Evolutionary conservation across 2,329 filamentous ascomycete species (phyloP), one percentile per base, ranked within the genome.

Genomic region (Botrytis medusae): DNA sequence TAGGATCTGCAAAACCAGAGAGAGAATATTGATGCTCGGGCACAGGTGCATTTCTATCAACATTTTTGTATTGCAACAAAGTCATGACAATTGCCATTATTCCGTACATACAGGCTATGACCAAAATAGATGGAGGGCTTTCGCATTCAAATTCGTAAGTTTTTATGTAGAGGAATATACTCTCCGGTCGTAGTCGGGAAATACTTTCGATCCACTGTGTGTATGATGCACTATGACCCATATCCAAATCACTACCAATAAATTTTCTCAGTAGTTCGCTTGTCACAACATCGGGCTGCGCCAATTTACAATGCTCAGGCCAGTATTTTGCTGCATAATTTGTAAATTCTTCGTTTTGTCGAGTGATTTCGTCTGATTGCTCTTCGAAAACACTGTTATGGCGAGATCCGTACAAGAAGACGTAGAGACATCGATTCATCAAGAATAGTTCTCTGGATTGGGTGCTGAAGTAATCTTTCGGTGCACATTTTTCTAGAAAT

Each of bases 361-460:
- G 48, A n/a, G 0, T n/a, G 1, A n/a, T 16, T 2, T n/a, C 2
- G 0, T 54, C 5, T 54, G 12, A 0, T 14, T n/a, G 48, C 25
- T 54, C 48, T n/a, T 1, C 5, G 2, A 0, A 16, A 54, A 16
- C 7, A 0, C 14, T 14, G 0, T 2, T 1, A n/a, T n/a, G 1
- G 1, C 1, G 25, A n/a, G 48, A 54, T 54, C 2, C 0, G 20
- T 1, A 16, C 2, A 54, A 54, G 12, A 54, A 54, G 12, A n/a
- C 4, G 25, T 54, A 54, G 0, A 54, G 48, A 0, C 48, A 54
- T n/a, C 48, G 48, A 54, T 54, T 54, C 48, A 54, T n/a, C 25
- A n/a, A 2, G 48, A 54, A 54, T n/a, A 54, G 7, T 8, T 54
- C 48, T 54, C 25, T 54, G 25, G 25, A 54, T 54, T n/a, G 48